Conservation (phyloP, 2,329 filamentous ascomycete species). For the Curvularia verruculosa region DNA sequence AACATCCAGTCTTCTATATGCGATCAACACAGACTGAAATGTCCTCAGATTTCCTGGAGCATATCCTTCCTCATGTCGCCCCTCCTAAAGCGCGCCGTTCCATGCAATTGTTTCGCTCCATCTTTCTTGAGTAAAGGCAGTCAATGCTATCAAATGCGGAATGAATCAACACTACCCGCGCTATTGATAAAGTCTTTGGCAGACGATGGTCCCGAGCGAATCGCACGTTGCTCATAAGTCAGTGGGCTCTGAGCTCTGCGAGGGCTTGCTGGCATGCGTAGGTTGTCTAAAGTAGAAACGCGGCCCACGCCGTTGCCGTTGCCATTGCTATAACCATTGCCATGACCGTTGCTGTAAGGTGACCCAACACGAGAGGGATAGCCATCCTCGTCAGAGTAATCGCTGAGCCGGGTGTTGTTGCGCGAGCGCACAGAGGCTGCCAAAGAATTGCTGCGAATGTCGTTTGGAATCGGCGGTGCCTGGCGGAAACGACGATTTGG, state of each 20-base stretch:
- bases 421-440: slow-evolving; percentile 1
- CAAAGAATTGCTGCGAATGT: slow-evolving; percentile 27
- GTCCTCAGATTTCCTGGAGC: neutral
- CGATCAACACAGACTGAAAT: neutral
- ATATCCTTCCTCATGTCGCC: neutral
- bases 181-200: slow-evolving; percentile 15
- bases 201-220: slow-evolving; percentile 18
- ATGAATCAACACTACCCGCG: slow-evolving; percentile 23
- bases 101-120: slow-evolving; percentile 1
- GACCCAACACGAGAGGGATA: slow-evolving; percentile 2
- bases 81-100: neutral
- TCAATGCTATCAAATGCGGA: slow-evolving; percentile 18
- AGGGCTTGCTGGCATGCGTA: slow-evolving; percentile 18
- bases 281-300: slow-evolving; percentile 12
- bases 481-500: slow-evolving; percentile 37
- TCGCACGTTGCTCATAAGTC: slow-evolving; percentile 18
- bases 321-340: neutral
- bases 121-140: neutral
- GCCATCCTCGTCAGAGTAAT: slow-evolving; percentile 16
- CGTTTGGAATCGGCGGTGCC: slow-evolving; percentile 39
- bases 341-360: slow-evolving; percentile 9
- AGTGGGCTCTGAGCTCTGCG: slow-evolving; percentile 1
- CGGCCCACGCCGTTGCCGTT: slow-evolving; percentile 11
- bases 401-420: slow-evolving; percentile 9
- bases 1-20: neutral